These are phyloP conservation scores for Lactarius tabidus DNA, from an alignment of 768 basidiomycete genomes.

Conservation along the genomic window DNA sequence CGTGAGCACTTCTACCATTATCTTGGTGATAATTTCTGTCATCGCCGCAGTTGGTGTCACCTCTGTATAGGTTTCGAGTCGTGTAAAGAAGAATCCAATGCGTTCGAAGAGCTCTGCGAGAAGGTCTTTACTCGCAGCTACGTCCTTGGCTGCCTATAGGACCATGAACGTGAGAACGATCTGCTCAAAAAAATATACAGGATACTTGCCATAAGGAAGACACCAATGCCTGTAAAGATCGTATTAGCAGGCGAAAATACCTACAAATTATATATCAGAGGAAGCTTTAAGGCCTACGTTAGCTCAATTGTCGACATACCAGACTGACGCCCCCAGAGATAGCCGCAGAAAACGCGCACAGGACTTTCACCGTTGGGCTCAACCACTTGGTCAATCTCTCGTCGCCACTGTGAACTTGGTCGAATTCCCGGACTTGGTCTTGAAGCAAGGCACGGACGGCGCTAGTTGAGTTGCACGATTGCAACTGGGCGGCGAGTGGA, in stretches of 20 bases:
- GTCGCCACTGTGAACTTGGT: too few species aligned
- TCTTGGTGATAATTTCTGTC: neutral
- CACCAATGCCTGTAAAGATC: neutral
- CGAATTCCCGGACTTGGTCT: too few species aligned
- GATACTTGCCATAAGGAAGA: neutral
- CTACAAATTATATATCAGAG: neutral
- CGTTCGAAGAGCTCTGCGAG: neutral
- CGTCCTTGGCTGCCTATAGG: neutral
- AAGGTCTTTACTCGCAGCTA: neutral
- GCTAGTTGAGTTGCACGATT: too few species aligned
- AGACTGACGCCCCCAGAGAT: too few species aligned
- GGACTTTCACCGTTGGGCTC: too few species aligned
- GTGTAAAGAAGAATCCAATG: neutral
- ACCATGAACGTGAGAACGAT: neutral
- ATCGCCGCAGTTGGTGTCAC: neutral
- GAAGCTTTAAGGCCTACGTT: neutral
- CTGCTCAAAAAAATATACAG: neutral
- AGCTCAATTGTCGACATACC: neutral
- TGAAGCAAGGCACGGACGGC: too few species aligned
- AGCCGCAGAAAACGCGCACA: too few species aligned
- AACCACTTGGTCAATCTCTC: too few species aligned
- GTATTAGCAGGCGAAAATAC: neutral
- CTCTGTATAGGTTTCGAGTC: neutral
- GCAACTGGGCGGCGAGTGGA: too few species aligned
- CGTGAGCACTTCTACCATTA: neutral